A percentile compares a stretch with the other conserved stretches of the same genome.
Evolutionary conservation across 495 filamentous ascomycete species (phyloP).

Genomic region (Cryomyces minteri): DNA sequence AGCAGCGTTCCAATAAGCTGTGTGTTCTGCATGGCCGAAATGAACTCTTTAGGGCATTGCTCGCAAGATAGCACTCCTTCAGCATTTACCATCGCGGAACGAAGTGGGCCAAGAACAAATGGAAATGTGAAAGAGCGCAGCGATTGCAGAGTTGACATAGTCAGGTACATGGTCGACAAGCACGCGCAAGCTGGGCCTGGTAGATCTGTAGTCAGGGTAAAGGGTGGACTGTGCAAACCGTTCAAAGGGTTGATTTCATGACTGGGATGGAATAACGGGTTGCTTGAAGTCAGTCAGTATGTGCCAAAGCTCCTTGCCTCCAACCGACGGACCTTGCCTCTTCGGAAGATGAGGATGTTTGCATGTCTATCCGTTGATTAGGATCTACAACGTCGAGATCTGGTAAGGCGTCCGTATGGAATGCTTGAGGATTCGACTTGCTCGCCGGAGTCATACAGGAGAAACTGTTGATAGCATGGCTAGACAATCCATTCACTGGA

Average conservation of each 20-base stretch:
- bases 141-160: conserved; percentile 12
- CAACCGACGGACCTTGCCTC: too few relatives aligned
- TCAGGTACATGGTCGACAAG: conserved; percentile 19
- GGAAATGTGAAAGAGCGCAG: conserved; percentile 16
- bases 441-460: not conserved
- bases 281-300: too few relatives aligned
- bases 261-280: too few relatives aligned
- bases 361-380: too few relatives aligned
- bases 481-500: not conserved
- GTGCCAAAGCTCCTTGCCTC: too few relatives aligned
- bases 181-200: conserved; percentile 14
- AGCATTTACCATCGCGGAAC: conserved; percentile 14
- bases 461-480: not conserved
- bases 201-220: too few relatives aligned
- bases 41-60: conserved; percentile 14
- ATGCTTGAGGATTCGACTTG: not conserved
- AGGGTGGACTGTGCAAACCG: too few relatives aligned
- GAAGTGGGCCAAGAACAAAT: conserved; percentile 11
- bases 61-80: conserved; percentile 13
- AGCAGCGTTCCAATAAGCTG: conserved; percentile 13
- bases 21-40: conserved; percentile 18
- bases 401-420: too few relatives aligned
- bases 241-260: too few relatives aligned
- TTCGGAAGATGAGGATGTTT: too few relatives aligned
- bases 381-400: too few relatives aligned